Evolutionary conservation across 2,329 filamentous ascomycete genomes (phyloP).

Genomic region (Aureobasidium sp.): DNA sequence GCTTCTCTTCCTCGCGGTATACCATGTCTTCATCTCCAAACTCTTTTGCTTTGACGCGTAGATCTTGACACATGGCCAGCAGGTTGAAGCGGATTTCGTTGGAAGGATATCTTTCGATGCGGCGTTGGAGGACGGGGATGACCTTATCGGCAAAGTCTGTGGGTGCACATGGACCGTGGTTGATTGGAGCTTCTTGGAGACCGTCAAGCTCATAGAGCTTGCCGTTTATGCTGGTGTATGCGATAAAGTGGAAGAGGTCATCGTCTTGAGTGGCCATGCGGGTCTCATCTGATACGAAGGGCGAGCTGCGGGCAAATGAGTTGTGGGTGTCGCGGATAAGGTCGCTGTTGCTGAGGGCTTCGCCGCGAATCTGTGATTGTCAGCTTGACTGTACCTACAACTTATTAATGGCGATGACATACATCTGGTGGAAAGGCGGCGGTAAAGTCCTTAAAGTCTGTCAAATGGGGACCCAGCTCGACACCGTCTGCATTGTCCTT

Average conservation of each 20-base stretch:
- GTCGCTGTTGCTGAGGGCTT: conserved; percentile 60
- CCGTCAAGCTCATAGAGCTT: conserved; percentile 91
- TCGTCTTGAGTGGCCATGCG: conserved; percentile 63
- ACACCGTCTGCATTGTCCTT: conserved; percentile 49
- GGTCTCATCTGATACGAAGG: conserved; percentile 87
- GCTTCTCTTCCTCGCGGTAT: conserved; percentile 72
- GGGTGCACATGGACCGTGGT: conserved; percentile 66
- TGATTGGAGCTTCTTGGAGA: conserved; percentile 84
- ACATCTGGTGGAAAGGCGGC: conserved; percentile 63
- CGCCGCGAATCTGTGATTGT: conserved; percentile 51
- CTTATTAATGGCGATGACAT: conserved; percentile 16
- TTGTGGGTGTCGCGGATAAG: conserved; percentile 65
- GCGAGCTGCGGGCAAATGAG: conserved; percentile 77
- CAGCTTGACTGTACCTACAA: neutral
- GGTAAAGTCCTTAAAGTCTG: conserved; percentile 81
- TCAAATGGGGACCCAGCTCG: conserved; percentile 62
- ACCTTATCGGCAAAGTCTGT: conserved; percentile 70
- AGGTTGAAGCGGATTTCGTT: conserved; percentile 94
- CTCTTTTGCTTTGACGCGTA: conserved; percentile 66
- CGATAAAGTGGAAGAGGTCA: conserved; percentile 96
- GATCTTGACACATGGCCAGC: conserved; percentile 81
- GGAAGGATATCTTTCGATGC: conserved; percentile 75
- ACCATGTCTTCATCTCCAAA: conserved; percentile 75
- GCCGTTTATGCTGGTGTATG: conserved; percentile 75
- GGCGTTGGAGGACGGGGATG: conserved; percentile 75